A percentile compares a stretch with the other conserved stretches of the same genome.
These are phyloP conservation scores for Talaromyces marneffei DNA, from an alignment of 2,329 filamentous ascomycete species.

Conservation along the genomic window DNA sequence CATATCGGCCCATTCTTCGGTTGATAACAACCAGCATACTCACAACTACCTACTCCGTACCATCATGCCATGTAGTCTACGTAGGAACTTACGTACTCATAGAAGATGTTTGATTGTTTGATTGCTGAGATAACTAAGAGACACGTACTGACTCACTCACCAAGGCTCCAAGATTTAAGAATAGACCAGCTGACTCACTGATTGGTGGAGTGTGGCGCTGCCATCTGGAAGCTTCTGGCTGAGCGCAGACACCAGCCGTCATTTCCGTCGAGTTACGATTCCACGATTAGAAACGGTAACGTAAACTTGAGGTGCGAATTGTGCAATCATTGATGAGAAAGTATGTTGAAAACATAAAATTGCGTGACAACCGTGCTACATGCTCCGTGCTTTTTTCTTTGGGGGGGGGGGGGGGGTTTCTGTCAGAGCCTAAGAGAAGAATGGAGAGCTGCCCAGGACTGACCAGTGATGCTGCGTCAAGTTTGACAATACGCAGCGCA, in stretches of 20 bases:
- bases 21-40: background rate
- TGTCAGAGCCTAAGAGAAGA: background rate
- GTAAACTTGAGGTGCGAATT: background rate
- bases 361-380: background rate
- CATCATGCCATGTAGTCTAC: too few species aligned
- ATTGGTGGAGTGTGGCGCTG: constrained; percentile 5
- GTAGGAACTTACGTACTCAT: background rate
- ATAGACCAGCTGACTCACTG: background rate
- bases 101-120: background rate
- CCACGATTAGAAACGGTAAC: background rate
- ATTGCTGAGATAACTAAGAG: background rate
- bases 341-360: background rate
- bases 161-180: background rate
- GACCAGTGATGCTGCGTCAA: background rate
- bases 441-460: background rate
- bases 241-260: background rate
- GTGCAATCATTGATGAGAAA: background rate
- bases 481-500: background rate
- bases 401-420: background rate
- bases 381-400: background rate
- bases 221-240: constrained; percentile 8
- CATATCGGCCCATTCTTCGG: background rate
- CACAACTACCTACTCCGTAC: background rate
- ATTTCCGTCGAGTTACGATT: background rate
- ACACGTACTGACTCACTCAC: background rate